Conservation (phyloP, 495 filamentous ascomycete genomes). For the Penicillium mononematosum region DNA sequence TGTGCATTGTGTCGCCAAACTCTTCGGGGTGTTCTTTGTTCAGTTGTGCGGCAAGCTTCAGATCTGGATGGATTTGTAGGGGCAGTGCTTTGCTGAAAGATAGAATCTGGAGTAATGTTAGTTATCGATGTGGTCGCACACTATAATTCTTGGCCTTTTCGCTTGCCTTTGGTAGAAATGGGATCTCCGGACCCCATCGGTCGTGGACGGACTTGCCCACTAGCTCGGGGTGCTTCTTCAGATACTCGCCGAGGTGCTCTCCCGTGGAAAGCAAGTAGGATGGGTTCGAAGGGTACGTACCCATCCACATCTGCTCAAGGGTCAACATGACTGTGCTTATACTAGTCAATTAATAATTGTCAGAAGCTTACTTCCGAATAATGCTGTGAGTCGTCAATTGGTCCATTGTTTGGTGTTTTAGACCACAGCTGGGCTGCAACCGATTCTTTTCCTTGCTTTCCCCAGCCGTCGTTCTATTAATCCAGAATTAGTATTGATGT, state of each 20-base stretch:
- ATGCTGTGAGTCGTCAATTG: slow-evolving; percentile 41
- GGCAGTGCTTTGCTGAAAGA: slow-evolving; percentile 77
- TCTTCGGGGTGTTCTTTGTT: slow-evolving; percentile 61
- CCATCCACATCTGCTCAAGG: slow-evolving; percentile 67
- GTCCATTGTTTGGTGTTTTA: slow-evolving; percentile 38
- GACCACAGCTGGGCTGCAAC: slow-evolving; percentile 43
- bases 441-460: slow-evolving; percentile 47
- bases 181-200: slow-evolving; percentile 65
- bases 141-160: neutral
- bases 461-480: slow-evolving; percentile 48
- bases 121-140: neutral
- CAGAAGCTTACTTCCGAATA: slow-evolving; percentile 46
- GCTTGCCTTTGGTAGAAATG: slow-evolving; percentile 69
- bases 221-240: slow-evolving; percentile 63
- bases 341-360: neutral
- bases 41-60: slow-evolving; percentile 59
- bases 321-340: neutral
- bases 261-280: slow-evolving; percentile 60
- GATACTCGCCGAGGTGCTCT: slow-evolving; percentile 62
- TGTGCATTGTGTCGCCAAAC: slow-evolving; percentile 74
- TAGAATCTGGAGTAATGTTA: slow-evolving; percentile 50
- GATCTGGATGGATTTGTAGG: slow-evolving; percentile 78
- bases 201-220: slow-evolving; percentile 62
- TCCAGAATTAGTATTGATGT: neutral
- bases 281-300: slow-evolving; percentile 72